Conservation (phyloP, 345 rosid genomes). For the Boechera stricta region DNA sequence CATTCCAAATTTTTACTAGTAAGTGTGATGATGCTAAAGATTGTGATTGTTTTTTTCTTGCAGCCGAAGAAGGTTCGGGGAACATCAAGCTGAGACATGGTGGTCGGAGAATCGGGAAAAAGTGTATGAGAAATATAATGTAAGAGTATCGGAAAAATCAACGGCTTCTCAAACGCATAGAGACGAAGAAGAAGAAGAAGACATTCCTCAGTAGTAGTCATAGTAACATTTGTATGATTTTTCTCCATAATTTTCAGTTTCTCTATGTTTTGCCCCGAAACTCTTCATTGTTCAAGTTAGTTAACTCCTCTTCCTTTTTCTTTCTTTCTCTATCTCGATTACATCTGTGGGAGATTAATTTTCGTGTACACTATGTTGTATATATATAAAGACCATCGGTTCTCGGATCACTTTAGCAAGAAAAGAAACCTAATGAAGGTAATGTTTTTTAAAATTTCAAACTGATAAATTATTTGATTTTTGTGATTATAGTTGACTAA, state of each 20-base stretch:
- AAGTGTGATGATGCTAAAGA: slow-evolving; percentile 27
- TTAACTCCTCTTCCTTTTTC: not conserved
- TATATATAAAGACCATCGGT: slow-evolving; percentile 35
- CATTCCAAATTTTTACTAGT: not conserved
- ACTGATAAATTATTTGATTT: not conserved
- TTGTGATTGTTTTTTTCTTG: slow-evolving; percentile 18
- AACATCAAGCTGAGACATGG: slow-evolving; percentile 97
- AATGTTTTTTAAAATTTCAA: not conserved
- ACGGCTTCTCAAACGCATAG: slow-evolving; percentile 56
- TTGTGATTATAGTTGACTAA: slow-evolving; percentile 5
- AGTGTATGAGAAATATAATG: slow-evolving; percentile 84
- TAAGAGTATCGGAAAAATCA: slow-evolving; percentile 73
- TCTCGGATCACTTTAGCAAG: slow-evolving; percentile 15
- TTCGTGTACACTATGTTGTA: slow-evolving; percentile 34
- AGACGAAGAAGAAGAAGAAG: slow-evolving; percentile 37
- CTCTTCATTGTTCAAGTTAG: slow-evolving; percentile 26
- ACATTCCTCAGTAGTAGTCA: slow-evolving; percentile 5
- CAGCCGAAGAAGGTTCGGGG: slow-evolving; percentile 92
- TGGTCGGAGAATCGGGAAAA: slow-evolving; percentile 96
- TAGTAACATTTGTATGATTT: slow-evolving; percentile 34
- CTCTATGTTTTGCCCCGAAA: slow-evolving; percentile 23
- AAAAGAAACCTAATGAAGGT: no score
- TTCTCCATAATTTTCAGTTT: slow-evolving; percentile 23
- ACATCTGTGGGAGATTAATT: slow-evolving; percentile 21
- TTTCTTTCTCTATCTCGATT: not conserved